Percentiles rank a stretch among this genome's conserved stretches.
Evolutionary conservation across 2,329 filamentous ascomycete species (phyloP).

Genomic region (Cyanodermella asteris): DNA sequence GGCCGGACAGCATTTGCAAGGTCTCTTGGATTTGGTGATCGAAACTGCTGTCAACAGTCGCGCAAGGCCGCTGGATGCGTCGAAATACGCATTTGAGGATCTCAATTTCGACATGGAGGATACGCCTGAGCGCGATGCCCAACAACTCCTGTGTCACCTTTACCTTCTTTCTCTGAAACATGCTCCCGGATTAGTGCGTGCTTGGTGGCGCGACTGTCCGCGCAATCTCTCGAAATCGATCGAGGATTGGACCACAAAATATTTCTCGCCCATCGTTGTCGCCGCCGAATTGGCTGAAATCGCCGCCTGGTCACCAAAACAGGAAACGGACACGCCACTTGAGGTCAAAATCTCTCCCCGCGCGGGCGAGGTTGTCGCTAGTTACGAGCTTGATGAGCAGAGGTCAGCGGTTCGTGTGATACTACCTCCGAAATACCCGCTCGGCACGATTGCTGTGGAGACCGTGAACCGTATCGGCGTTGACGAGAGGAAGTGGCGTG

Average conservation of each 20-base stretch:
- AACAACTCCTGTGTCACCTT: constrained; percentile 66
- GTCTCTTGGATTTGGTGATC: constrained; percentile 59
- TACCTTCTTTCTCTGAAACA: constrained; percentile 67
- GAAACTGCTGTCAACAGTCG: constrained; percentile 64
- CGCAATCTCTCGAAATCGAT: constrained; percentile 55
- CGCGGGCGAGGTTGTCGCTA: constrained; percentile 57
- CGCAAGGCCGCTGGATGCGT: constrained; percentile 46
- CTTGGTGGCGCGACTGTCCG: constrained; percentile 69
- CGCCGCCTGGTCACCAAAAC: constrained; percentile 89
- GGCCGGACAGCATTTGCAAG: constrained; percentile 42
- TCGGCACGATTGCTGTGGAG: constrained; percentile 54
- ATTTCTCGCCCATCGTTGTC: constrained; percentile 44
- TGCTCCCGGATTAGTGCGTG: constrained; percentile 54
- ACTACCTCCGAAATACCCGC: constrained; percentile 61
- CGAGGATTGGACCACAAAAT: constrained; percentile 66
- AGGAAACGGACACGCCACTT: constrained; percentile 52
- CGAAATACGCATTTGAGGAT: constrained; percentile 46
- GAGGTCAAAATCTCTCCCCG: constrained; percentile 49
- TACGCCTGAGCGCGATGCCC: constrained; percentile 47
- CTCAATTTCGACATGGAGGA: constrained; percentile 37
- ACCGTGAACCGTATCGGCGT: constrained; percentile 70
- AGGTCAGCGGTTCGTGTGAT: constrained; percentile 63
- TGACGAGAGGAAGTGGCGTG: constrained; percentile 78
- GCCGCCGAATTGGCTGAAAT: constrained; percentile 78
- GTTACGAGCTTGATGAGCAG: constrained; percentile 74